phyloP scores from a whole-genome alignment of 257 asterid species.

The Petrea volubilis region DNA sequence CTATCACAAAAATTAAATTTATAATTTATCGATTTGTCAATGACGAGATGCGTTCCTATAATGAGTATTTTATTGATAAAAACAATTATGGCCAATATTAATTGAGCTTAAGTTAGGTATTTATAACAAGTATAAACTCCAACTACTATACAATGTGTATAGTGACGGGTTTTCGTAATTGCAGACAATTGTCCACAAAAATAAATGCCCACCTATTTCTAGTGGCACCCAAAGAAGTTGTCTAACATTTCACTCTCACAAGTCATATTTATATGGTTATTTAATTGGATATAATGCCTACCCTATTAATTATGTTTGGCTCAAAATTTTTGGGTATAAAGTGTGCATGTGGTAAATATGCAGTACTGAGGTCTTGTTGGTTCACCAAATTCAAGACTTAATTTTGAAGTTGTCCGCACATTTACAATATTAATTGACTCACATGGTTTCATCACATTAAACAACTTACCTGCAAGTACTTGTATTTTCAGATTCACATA shows the following conservation, averaged over 20 bases:
- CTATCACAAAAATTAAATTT: too few relatives aligned
- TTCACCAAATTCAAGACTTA: neutral
- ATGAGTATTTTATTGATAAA: too few relatives aligned
- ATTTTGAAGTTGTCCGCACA: neutral
- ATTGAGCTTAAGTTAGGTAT: too few relatives aligned
- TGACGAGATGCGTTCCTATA: too few relatives aligned
- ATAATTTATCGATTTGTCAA: too few relatives aligned
- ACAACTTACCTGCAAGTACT: too few relatives aligned
- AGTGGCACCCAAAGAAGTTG: neutral
- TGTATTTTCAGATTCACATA: too few relatives aligned
- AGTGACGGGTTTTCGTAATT: neutral
- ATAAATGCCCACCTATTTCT: slow-evolving; percentile 1
- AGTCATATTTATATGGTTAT: neutral
- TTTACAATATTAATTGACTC: too few relatives aligned
- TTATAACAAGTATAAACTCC: neutral
- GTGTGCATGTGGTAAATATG: neutral
- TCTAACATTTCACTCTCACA: neutral
- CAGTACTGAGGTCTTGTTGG: neutral
- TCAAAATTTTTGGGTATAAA: neutral
- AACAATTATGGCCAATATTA: too few relatives aligned
- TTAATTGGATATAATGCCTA: neutral
- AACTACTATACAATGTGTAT: neutral
- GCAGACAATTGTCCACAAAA: slow-evolving; percentile 16
- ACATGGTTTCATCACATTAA: too few relatives aligned
- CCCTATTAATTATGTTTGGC: neutral